Conservation (phyloP, 768 basidiomycete genomes). For the Daedaleopsis nitida region DNA sequence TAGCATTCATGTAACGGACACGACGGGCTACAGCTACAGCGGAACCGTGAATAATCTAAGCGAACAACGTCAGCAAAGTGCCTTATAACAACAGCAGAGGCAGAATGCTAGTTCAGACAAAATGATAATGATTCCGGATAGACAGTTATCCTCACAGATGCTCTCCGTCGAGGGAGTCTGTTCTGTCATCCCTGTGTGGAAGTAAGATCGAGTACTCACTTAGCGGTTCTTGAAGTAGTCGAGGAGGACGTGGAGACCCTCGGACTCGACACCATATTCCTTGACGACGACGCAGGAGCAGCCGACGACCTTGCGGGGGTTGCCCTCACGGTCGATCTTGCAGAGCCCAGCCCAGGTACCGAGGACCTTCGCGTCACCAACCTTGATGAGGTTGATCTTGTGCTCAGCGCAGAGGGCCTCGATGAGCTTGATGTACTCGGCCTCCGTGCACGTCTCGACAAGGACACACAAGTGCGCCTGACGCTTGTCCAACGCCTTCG, state of each 20-base stretch:
- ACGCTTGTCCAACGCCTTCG: slow-evolving; percentile 98
- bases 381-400: slow-evolving; percentile 99
- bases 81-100: neutral
- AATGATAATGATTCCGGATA: slow-evolving; percentile 86
- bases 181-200: slow-evolving; percentile 64
- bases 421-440: slow-evolving; percentile 99
- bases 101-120: slow-evolving; percentile 54
- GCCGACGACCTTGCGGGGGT: slow-evolving; percentile 93
- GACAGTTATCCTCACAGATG: slow-evolving; percentile 65
- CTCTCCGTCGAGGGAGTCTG: slow-evolving; percentile 94
- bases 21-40: slow-evolving; percentile 23
- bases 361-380: slow-evolving; percentile 96
- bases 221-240: slow-evolving; percentile 97
- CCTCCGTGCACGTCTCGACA: slow-evolving; percentile 98
- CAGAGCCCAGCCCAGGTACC: slow-evolving; percentile 98
- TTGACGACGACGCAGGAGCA: slow-evolving; percentile 97
- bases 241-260: slow-evolving; percentile 91
- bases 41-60: slow-evolving; percentile 22
- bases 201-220: slow-evolving; percentile 31
- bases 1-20: slow-evolving; percentile 8
- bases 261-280: slow-evolving; percentile 94
- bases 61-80: neutral
- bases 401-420: slow-evolving; percentile 99
- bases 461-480: slow-evolving; percentile 98
- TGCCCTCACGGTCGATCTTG: slow-evolving; percentile 99